Base-by-base conservation (phyloP, 2,329 filamentous ascomycete genomes). In the Apiospora koreana region DNA sequence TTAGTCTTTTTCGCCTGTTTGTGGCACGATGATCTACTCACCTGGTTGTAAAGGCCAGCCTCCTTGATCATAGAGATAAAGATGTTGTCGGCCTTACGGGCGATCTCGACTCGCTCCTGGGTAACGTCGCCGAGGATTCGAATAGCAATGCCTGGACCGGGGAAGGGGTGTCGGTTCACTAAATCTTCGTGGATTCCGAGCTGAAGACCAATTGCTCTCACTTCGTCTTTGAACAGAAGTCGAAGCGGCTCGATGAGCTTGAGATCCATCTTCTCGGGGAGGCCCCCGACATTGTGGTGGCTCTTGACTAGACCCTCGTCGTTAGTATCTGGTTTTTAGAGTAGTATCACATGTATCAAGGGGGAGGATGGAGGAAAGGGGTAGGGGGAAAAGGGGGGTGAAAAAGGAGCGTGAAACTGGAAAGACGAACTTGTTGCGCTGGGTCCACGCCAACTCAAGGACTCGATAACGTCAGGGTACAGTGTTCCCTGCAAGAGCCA, bases 401-500 rank as follows among this genome's bases (percentile, higher is more conserved):
- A 6, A 46, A n/a, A 7, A 35, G 35, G 35, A 35, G 35, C 3
- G 8, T 35, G 35, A 35, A 35, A 8, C 35, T 8, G 1, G 43
- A 9, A 2, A 9, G n/a, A 46, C 18, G 18, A n/a, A 46, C 43
- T 10, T 5, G 46, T 50, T 9, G 48, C 48, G 3, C 12, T 31
- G 12, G 48, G 23, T 7, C 28, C 50, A 2, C 84, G 85, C 79
- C 83, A 87, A 45, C 78, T 82, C 54, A 86, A 73, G 9, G 79
- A 84, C 78, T 88, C 87, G 67, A 89, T 78, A 21, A 81, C 76
- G 69, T 80, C 79, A n/a, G 78, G 50, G 81, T 94, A 95, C 31
- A 96, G 86, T 10, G 93, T 96, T 23, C 94, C 94, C 82, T 98
- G 95, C 12, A 98, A 86, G 78, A 98, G 93, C 87, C 89, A 98